Evolutionary conservation across 306 rosid species (phyloP).

Genomic region (Arachis stenosperma): DNA sequence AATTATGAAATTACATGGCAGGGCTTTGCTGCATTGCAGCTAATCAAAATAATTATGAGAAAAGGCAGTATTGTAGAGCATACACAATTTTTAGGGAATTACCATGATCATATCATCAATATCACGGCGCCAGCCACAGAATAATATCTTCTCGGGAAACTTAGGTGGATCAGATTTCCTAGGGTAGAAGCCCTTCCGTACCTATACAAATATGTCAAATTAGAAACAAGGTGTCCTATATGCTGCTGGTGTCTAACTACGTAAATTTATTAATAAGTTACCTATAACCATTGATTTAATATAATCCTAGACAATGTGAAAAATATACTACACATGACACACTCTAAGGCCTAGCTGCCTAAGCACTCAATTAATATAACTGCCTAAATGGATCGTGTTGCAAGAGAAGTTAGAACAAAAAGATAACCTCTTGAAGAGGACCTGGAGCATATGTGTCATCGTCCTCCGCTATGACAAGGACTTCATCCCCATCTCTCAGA

Average conservation of each 20-base stretch:
- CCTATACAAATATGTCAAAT: conserved; percentile 54
- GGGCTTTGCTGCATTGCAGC: conserved; percentile 12
- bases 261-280: conserved; percentile 15
- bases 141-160: conserved; percentile 87
- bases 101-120: conserved; percentile 98
- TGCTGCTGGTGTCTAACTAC: conserved; percentile 8
- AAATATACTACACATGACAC: conserved; percentile 11
- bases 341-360: not conserved
- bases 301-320: conserved; percentile 29
- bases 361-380: conserved; percentile 15
- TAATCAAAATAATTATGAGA: conserved; percentile 14
- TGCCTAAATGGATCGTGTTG: conserved; percentile 6
- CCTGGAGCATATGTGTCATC: conserved; percentile 94
- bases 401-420: conserved; percentile 42
- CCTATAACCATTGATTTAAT: conserved; percentile 29
- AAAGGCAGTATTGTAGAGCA: conserved; percentile 1
- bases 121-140: conserved; percentile 99
- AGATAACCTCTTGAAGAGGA: conserved; percentile 76
- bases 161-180: conserved; percentile 77
- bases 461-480: conserved; percentile 98
- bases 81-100: conserved; percentile 38
- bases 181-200: conserved; percentile 56
- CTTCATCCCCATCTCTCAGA: conserved; percentile 84
- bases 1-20: conserved; percentile 20
- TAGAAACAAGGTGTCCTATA: conserved; percentile 23